These are phyloP conservation scores for Pisolithus thermaeus DNA, from an alignment of 1,284 basidiomycete genomes.

Conservation along the genomic window DNA sequence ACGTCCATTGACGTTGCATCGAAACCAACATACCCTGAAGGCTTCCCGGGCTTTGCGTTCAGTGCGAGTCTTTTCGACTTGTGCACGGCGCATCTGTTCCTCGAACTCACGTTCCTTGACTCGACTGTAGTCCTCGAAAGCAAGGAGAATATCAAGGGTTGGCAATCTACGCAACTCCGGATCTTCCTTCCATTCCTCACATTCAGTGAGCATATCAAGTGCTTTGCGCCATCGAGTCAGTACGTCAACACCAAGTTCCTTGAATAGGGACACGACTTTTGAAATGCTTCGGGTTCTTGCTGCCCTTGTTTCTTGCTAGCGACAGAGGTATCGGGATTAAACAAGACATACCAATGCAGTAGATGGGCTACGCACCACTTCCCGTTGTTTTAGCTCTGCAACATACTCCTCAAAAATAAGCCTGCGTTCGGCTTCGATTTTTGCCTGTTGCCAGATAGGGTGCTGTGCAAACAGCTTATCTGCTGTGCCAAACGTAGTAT, in stretches of 20 bases:
- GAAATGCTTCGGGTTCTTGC: constrained; percentile 69
- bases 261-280: constrained; percentile 76
- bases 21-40: constrained; percentile 60
- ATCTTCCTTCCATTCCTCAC: constrained; percentile 74
- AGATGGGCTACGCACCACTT: constrained; percentile 57
- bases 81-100: constrained; percentile 69
- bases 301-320: constrained; percentile 71
- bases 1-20: constrained; percentile 3
- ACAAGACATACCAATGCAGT: background rate
- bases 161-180: constrained; percentile 74
- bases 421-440: constrained; percentile 76
- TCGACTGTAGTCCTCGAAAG: constrained; percentile 88
- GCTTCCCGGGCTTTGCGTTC: constrained; percentile 86
- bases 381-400: constrained; percentile 73
- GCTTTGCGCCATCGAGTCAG: constrained; percentile 85
- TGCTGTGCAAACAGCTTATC: constrained; percentile 79
- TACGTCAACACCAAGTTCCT: constrained; percentile 80
- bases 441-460: constrained; percentile 83
- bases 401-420: constrained; percentile 90
- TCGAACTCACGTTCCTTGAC: constrained; percentile 86
- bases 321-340: constrained; percentile 8
- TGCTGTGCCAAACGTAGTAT: constrained; percentile 83
- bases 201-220: constrained; percentile 67
- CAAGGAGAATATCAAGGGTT: constrained; percentile 82
- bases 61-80: constrained; percentile 77